phyloP scores from a whole-genome alignment of 192 early-diverging fungal species.

The Physocladia obscura region DNA sequence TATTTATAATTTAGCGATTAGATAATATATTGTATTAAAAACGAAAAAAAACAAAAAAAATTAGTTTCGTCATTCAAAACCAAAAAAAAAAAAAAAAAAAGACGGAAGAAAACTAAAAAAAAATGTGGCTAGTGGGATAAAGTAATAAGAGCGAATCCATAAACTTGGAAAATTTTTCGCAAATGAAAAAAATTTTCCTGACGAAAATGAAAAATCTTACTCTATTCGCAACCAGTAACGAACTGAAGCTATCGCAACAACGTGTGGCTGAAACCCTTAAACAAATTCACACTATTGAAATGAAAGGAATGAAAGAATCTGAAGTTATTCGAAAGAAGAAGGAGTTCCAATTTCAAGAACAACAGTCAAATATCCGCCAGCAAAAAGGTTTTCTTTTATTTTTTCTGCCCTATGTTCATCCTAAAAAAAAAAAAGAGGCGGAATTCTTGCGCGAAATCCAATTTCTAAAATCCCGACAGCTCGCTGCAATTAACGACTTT shows the following conservation, averaged over 20 bases:
- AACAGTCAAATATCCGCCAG: constrained; percentile 22
- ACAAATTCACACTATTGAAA: constrained; percentile 28
- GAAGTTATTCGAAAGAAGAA: constrained; percentile 19
- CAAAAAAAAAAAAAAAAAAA: too few relatives aligned
- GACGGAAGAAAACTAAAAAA: too few relatives aligned
- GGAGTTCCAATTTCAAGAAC: constrained; percentile 25
- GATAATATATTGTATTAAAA: too few relatives aligned
- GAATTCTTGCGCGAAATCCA: constrained; percentile 28
- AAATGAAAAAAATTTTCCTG: too few relatives aligned
- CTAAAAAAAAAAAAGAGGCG: constrained; percentile 4
- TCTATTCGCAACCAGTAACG: too few relatives aligned
- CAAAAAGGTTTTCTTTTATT: constrained; percentile 21
- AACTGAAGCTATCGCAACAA: constrained; percentile 19
- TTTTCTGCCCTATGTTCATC: background rate
- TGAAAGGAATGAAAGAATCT: constrained; percentile 24
- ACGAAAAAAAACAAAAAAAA: too few relatives aligned
- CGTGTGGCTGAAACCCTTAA: constrained; percentile 20
- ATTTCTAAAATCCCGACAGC: constrained; percentile 22
- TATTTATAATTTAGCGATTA: too few relatives aligned
- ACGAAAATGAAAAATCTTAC: too few relatives aligned
- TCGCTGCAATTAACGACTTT: constrained; percentile 27
- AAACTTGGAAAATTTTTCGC: too few relatives aligned
- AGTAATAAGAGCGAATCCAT: too few relatives aligned
- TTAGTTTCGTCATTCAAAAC: too few relatives aligned
- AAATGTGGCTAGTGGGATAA: too few relatives aligned